Percentiles rank a stretch among this genome's conserved stretches.
These are phyloP conservation scores for Fusarium irregulare DNA, from an alignment of 2,329 filamentous ascomycete species.

Conservation along the genomic window DNA sequence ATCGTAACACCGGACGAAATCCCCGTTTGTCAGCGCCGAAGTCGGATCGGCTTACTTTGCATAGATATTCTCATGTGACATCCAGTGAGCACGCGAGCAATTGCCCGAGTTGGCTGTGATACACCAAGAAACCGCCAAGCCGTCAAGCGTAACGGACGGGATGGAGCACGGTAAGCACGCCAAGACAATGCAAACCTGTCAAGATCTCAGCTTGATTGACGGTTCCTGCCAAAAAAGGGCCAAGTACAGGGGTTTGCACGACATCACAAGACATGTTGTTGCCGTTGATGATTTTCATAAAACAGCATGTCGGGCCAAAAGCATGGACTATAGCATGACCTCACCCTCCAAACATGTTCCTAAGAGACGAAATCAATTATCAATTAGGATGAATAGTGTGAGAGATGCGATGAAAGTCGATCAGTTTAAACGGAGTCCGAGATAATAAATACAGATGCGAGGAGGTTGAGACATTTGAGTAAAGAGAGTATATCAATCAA, in stretches of 20 bases:
- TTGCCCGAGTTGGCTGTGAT: not conserved
- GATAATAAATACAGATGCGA: no score
- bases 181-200: not conserved
- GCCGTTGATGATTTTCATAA: no score
- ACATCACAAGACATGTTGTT: no score
- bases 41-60: fast-evolving
- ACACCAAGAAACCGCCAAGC: constrained; percentile 8
- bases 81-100: not conserved
- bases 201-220: not conserved
- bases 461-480: fast-evolving
- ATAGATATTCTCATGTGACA: fast-evolving
- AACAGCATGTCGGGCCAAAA: no score
- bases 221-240: constrained; percentile 8
- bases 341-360: no score
- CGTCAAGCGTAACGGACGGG: not conserved
- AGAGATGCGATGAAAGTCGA: no score
- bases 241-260: not conserved
- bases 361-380: no score
- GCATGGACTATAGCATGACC: no score
- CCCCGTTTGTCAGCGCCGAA: no score
- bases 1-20: no score
- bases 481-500: constrained; percentile 26
- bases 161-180: not conserved
- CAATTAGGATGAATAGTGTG: no score
- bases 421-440: no score